These are phyloP conservation scores for Myotisia sp. DNA, from an alignment of 2,329 filamentous ascomycete genomes.

Conservation along the genomic window DNA sequence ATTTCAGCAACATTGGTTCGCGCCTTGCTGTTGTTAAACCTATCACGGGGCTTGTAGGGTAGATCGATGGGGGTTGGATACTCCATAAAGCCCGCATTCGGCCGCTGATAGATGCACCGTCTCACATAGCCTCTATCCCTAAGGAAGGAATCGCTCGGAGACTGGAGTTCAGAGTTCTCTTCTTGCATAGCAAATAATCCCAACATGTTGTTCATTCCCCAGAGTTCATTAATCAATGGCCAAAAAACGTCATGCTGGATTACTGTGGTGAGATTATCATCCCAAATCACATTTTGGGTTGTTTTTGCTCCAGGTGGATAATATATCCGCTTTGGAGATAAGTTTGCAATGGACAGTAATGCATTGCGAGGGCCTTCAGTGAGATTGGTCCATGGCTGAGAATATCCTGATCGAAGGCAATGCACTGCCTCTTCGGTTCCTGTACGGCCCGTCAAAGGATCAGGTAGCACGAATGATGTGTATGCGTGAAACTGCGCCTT, in stretches of 20 bases:
- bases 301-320: constrained; percentile 30
- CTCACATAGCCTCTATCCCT: constrained; percentile 7
- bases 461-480: constrained; percentile 18
- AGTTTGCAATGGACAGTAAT: constrained; percentile 7
- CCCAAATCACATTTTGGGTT: constrained; percentile 35
- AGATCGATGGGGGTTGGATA: background rate
- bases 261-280: constrained; percentile 22
- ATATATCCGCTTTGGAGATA: constrained; percentile 28
- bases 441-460: constrained; percentile 18
- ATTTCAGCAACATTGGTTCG: constrained; percentile 9
- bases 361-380: constrained; percentile 3
- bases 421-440: constrained; percentile 15
- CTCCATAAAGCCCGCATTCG: constrained; percentile 5
- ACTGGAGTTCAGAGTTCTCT: constrained; percentile 2
- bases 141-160: constrained; percentile 4
- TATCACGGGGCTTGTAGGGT: constrained; percentile 7
- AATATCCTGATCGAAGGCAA: constrained; percentile 8
- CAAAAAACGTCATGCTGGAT: constrained; percentile 29
- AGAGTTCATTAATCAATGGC: constrained; percentile 9
- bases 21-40: constrained; percentile 1
- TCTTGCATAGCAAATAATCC: constrained; percentile 5
- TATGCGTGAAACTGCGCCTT: constrained; percentile 21
- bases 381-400: constrained; percentile 9
- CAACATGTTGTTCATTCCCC: constrained; percentile 3
- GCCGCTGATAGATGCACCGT: constrained; percentile 6